A percentile compares a stretch with the other conserved stretches of the same genome.
phyloP scores from a whole-genome alignment of 2,329 filamentous ascomycete species.

The Ascochyta fabae region DNA sequence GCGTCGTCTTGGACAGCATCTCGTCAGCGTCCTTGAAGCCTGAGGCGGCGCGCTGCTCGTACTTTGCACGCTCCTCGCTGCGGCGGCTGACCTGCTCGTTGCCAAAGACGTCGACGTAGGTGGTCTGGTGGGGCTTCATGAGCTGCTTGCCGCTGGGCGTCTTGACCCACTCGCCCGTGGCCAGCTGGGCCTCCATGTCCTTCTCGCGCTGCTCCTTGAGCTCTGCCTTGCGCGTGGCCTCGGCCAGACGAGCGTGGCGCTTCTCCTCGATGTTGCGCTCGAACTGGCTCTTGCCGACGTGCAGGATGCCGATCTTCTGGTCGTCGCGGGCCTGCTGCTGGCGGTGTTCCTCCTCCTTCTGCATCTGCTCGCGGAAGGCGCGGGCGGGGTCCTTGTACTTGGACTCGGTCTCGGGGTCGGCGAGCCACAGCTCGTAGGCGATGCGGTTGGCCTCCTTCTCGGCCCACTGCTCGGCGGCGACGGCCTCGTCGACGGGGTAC shows the following conservation, averaged over 20 bases:
- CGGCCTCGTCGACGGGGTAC: slow-evolving; percentile 50
- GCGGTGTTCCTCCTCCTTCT: slow-evolving; percentile 38
- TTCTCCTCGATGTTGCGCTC: slow-evolving; percentile 46
- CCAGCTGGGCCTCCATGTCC: slow-evolving; percentile 42
- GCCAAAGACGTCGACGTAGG: slow-evolving; percentile 44
- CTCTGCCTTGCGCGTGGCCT: slow-evolving; percentile 38
- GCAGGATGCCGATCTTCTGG: slow-evolving; percentile 43
- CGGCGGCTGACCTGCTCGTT: slow-evolving; percentile 40
- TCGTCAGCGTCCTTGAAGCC: slow-evolving; percentile 35
- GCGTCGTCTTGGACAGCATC: slow-evolving; percentile 40
- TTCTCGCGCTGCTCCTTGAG: slow-evolving; percentile 40
- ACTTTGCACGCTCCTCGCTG: slow-evolving; percentile 38
- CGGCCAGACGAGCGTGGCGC: slow-evolving; percentile 37
- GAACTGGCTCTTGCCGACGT: slow-evolving; percentile 43
- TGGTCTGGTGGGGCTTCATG: slow-evolving; percentile 45
- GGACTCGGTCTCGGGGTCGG: slow-evolving; percentile 47
- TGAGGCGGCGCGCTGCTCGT: slow-evolving; percentile 32
- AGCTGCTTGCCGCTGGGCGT: slow-evolving; percentile 43
- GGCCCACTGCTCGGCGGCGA: slow-evolving; percentile 49
- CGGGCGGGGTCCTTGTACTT: slow-evolving; percentile 49
- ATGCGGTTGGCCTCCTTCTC: slow-evolving; percentile 49
- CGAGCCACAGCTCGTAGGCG: slow-evolving; percentile 47
- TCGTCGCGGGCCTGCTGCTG: slow-evolving; percentile 31
- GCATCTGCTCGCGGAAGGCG: slow-evolving; percentile 42
- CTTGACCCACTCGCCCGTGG: slow-evolving; percentile 42